Evolutionary conservation across 768 basidiomycete genomes (phyloP).

Genomic region (Galerina sulciceps): DNA sequence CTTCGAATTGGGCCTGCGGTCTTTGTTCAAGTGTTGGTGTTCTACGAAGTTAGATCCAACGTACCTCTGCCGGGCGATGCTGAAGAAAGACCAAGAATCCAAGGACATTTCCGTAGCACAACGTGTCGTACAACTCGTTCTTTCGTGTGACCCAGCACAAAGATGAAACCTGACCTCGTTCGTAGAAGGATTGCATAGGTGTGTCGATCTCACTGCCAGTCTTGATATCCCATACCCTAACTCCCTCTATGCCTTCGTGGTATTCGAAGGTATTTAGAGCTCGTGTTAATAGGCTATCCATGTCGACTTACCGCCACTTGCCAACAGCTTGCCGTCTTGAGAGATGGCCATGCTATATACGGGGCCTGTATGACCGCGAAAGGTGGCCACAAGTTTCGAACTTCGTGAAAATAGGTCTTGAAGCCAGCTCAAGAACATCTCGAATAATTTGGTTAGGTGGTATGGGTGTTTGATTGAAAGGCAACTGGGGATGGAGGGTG

Average conservation of each 20-base stretch:
- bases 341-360: conserved; percentile 21
- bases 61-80: not conserved
- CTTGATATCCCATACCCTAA: not conserved
- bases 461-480: too few relatives aligned
- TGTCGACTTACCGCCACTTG: conserved; percentile 19
- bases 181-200: not conserved
- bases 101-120: not conserved
- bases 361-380: conserved; percentile 8
- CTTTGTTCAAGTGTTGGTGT: not conserved
- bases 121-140: not conserved
- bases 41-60: not conserved
- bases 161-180: not conserved
- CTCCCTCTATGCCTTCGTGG: not conserved
- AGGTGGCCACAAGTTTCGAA: conserved; percentile 2
- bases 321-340: conserved; percentile 18
- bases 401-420: not conserved
- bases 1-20: not conserved
- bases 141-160: not conserved
- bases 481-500: too few relatives aligned
- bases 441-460: not conserved
- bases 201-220: not conserved
- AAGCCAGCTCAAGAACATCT: not conserved
- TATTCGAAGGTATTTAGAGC: too few relatives aligned
- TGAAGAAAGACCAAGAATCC: not conserved
- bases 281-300: not conserved